Evolutionary conservation across 202 grass and related monocot species (phyloP).

Genomic region (Cymbopogon flexuosus): DNA sequence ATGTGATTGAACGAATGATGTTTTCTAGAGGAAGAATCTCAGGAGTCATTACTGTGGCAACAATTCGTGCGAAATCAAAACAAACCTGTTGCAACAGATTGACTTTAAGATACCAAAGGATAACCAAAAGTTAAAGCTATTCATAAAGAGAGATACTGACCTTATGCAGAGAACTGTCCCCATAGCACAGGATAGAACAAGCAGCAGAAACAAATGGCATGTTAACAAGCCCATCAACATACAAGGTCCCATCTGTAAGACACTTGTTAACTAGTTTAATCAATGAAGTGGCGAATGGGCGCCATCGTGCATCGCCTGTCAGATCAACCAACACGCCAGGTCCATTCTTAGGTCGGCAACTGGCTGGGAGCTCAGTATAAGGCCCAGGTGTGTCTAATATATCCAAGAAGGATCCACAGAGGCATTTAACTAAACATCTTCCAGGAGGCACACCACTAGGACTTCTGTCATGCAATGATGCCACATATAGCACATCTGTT

Average conservation of each 20-base stretch:
- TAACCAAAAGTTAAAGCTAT: neutral
- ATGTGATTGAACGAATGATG: constrained; percentile 68
- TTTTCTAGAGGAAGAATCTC: constrained; percentile 68
- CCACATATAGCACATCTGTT: constrained; percentile 68
- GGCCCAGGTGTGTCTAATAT: constrained; percentile 51
- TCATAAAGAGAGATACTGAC: constrained; percentile 35
- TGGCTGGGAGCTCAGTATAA: constrained; percentile 71
- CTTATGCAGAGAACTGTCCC: constrained; percentile 77
- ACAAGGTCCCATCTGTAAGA: constrained; percentile 81
- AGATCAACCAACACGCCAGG: constrained; percentile 70
- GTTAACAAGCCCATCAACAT: constrained; percentile 75
- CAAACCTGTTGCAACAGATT: constrained; percentile 59
- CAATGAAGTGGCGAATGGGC: constrained; percentile 57
- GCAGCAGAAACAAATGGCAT: constrained; percentile 65
- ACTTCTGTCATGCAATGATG: constrained; percentile 41
- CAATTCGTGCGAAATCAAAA: constrained; percentile 85
- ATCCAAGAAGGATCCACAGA: constrained; percentile 49
- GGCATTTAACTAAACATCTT: constrained; percentile 62
- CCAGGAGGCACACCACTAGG: constrained; percentile 32
- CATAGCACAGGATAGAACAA: constrained; percentile 73
- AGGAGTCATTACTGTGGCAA: constrained; percentile 60
- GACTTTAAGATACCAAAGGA: constrained; percentile 19
- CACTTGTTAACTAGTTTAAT: constrained; percentile 87
- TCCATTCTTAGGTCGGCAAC: constrained; percentile 57
- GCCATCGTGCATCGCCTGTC: constrained; percentile 55